A percentile compares a stretch with the other conserved stretches of the same genome.
These are phyloP conservation scores for Colletotrichum eremochloae DNA, from an alignment of 2,329 filamentous ascomycete species.

Conservation along the genomic window DNA sequence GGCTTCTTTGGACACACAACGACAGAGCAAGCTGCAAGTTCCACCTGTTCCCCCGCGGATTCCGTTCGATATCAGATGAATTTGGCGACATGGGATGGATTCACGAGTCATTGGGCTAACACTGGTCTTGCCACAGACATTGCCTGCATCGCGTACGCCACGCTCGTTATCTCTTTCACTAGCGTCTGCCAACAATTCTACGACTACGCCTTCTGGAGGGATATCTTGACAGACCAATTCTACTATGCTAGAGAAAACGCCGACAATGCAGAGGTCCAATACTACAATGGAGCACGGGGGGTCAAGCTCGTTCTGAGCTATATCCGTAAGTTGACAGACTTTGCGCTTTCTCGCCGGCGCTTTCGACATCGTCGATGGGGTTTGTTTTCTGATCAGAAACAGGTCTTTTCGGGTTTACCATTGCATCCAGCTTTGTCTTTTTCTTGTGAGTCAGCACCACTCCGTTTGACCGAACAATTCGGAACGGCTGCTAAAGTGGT, in stretches of 20 bases:
- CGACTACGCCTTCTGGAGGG: slow-evolving; percentile 28
- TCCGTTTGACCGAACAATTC: not conserved
- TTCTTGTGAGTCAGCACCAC: slow-evolving; percentile 23
- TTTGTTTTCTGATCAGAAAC: not conserved
- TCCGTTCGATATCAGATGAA: not conserved
- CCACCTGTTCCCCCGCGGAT: not conserved
- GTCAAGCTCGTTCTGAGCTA: slow-evolving; percentile 36
- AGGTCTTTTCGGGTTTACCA: slow-evolving; percentile 35
- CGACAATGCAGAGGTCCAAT: slow-evolving; percentile 36
- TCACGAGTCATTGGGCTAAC: not conserved
- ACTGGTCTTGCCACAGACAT: slow-evolving; percentile 16
- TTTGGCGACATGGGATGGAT: not conserved
- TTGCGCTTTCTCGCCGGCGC: not conserved
- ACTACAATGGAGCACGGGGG: slow-evolving; percentile 29
- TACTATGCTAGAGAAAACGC: slow-evolving; percentile 33
- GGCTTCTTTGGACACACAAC: slow-evolving; percentile 39
- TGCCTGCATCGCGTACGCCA: slow-evolving; percentile 34
- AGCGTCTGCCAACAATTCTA: slow-evolving; percentile 38
- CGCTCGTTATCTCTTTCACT: slow-evolving; percentile 29
- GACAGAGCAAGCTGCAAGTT: slow-evolving; percentile 38
- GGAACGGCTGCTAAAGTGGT: not conserved
- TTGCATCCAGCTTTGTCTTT: slow-evolving; percentile 37
- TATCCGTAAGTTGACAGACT: slow-evolving; percentile 13
- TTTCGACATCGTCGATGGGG: not conserved
- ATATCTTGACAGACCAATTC: slow-evolving; percentile 37